These are phyloP conservation scores for Arthrobotrys musiformis DNA, from an alignment of 2,329 filamentous ascomycete species.

Conservation along the genomic window DNA sequence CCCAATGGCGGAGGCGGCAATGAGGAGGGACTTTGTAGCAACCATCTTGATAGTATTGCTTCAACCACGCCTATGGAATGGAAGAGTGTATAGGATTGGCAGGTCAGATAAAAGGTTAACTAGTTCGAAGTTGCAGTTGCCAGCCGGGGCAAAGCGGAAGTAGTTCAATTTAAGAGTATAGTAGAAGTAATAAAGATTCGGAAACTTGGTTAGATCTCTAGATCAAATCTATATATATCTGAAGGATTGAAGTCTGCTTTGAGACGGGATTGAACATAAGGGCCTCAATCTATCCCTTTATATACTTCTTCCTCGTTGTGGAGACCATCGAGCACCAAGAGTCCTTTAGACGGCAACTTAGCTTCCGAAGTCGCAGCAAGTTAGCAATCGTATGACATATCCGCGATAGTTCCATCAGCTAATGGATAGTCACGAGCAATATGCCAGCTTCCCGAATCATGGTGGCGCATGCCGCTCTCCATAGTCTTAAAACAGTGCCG, in stretches of 20 bases:
- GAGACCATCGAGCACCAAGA: not conserved
- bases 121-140: constrained; percentile 13
- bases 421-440: not conserved
- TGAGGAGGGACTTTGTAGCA: constrained; percentile 35
- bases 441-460: constrained; percentile 30
- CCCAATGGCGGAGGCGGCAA: constrained; percentile 33
- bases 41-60: constrained; percentile 34
- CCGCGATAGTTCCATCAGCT: not conserved
- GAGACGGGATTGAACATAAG: constrained; percentile 6
- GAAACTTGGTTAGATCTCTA: not conserved
- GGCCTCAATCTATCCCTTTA: constrained; percentile 22
- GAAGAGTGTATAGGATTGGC: not conserved
- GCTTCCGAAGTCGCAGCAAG: constrained; percentile 19
- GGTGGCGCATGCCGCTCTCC: constrained; percentile 30
- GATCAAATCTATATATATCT: not conserved
- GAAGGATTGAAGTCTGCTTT: not conserved
- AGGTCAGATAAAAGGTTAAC: not conserved
- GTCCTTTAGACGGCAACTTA: not conserved
- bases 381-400: not conserved
- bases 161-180: not conserved
- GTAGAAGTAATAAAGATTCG: not conserved
- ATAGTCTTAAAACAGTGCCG: constrained; percentile 39
- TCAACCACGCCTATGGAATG: not conserved
- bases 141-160: constrained; percentile 27
- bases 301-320: constrained; percentile 5